These are phyloP conservation scores for Picea sitchensis DNA, from an alignment of 75 land plant genomes.

Conservation along the genomic window DNA sequence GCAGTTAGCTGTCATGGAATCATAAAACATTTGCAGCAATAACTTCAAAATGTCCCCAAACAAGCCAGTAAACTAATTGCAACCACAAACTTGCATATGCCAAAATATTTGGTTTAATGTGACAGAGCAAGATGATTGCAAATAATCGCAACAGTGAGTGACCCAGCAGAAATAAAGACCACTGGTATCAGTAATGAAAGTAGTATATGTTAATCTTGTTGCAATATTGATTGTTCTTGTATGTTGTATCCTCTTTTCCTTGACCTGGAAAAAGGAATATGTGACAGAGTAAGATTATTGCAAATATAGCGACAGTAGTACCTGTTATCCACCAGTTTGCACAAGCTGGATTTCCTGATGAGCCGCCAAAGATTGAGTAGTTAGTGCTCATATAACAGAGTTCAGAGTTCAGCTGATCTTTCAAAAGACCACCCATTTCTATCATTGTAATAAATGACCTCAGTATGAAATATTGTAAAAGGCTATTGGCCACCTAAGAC, in stretches of 20 bases:
- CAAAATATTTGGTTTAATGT: neutral
- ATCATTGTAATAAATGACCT: no score
- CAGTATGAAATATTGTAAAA: no score
- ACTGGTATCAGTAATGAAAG: neutral
- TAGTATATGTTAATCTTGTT: neutral
- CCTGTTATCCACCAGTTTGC: no score
- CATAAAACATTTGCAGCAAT: neutral
- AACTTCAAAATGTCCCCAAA: neutral
- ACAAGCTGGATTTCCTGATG: no score
- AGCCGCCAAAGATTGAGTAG: no score
- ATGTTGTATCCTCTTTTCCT: neutral
- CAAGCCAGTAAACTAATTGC: neutral
- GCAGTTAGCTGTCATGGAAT: conserved; percentile 2
- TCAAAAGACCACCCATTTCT: no score
- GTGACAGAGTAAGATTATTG: no score
- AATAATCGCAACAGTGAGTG: neutral
- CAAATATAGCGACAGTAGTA: no score
- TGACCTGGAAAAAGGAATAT: neutral
- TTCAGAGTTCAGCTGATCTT: no score
- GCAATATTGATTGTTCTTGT: neutral
- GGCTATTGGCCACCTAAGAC: no score
- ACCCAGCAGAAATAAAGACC: neutral
- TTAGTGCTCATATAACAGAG: no score
- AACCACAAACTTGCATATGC: neutral
- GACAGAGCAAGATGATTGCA: neutral